Percentiles rank a stretch among this genome's conserved stretches.
Conservation (phyloP, 1,284 basidiomycete genomes). For the Ganoderma boninense region DNA sequence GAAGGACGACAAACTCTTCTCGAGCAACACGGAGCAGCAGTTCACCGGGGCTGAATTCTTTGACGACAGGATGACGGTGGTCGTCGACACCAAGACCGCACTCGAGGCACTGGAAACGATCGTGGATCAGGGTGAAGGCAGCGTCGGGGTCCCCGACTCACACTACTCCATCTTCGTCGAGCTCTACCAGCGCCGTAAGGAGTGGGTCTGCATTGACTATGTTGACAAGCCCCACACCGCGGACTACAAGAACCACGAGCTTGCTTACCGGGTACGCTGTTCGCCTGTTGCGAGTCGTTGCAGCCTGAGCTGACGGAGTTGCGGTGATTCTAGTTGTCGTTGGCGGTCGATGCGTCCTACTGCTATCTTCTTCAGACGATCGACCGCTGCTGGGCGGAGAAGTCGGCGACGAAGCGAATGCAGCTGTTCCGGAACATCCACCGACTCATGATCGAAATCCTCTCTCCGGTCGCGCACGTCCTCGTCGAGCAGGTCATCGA, state of each 20-base stretch:
- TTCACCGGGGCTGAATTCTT: conserved; percentile 29
- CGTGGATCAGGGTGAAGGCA: conserved; percentile 36
- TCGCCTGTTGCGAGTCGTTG: neutral
- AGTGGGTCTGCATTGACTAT: conserved; percentile 26
- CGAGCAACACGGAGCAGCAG: conserved; percentile 21
- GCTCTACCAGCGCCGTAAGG: conserved; percentile 25
- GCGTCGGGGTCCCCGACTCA: conserved; percentile 26
- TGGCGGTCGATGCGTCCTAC: conserved; percentile 30
- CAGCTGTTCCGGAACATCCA: conserved; percentile 27
- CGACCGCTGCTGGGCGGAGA: conserved; percentile 27
- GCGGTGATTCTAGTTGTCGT: conserved; percentile 20
- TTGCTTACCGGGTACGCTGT: conserved; percentile 17
- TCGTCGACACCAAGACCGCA: conserved; percentile 25
- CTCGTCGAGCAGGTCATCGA: conserved; percentile 27
- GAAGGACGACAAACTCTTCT: conserved; percentile 5
- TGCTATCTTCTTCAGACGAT: conserved; percentile 34
- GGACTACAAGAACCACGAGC: conserved; percentile 5
- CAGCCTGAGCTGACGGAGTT: neutral
- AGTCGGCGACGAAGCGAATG: conserved; percentile 10
- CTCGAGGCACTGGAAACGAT: conserved; percentile 31
- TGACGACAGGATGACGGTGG: conserved; percentile 27
- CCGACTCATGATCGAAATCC: conserved; percentile 28
- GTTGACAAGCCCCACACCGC: conserved; percentile 22
- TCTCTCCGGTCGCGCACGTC: conserved; percentile 22
- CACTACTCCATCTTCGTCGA: conserved; percentile 35